Evolutionary conservation across 345 rosid genomes (phyloP), one percentile per base, ranked within the genome.

Genomic region (Pistacia integerrima): DNA sequence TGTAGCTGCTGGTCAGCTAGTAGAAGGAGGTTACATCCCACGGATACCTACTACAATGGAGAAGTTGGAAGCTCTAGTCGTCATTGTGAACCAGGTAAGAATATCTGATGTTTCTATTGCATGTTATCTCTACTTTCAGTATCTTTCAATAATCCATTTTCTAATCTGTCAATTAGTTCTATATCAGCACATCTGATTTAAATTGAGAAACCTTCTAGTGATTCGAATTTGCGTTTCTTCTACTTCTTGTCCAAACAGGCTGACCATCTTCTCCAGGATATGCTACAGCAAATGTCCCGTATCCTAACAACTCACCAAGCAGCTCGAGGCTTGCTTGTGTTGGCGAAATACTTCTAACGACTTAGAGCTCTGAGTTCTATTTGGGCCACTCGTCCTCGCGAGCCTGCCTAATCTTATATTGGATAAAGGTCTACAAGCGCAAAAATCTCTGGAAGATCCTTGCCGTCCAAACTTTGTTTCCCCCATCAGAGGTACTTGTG

Each of bases 321-420:
- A 6, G 99, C 97, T 79, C 85, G 90, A 49, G 95, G 97, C 11
- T 85, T 96, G 77, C 89, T 92, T 63, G 93, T 92, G 16, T 78
- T 93, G 80, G 98, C 97, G 13, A 97, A 96, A 82, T 96, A 93
- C 85, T 89, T 88, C 73, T 90, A 92, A 63, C 88, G 97, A 51
- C 91, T 92, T 41, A 84, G 93, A 64, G 90, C 84, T 76, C 75
- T 96, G 71, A 96, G 97, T 77, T 77, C 87, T 35, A 75, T 88
- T 38, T 93, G 94, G 94, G 90, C 87, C 8, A 79, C 80, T 64
- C 90, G 84, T 51, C 84, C 82, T 66, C 88, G 78, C 3, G 92
- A 93, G 66, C 91, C 97, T 35, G 81, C 87, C 46, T 88, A 86
- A 62, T 62, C 59, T 69, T 20, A 10, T 16, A 18, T 28, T 52